Conservation (phyloP, 331 rosid species). For the Spiraea crenata region DNA sequence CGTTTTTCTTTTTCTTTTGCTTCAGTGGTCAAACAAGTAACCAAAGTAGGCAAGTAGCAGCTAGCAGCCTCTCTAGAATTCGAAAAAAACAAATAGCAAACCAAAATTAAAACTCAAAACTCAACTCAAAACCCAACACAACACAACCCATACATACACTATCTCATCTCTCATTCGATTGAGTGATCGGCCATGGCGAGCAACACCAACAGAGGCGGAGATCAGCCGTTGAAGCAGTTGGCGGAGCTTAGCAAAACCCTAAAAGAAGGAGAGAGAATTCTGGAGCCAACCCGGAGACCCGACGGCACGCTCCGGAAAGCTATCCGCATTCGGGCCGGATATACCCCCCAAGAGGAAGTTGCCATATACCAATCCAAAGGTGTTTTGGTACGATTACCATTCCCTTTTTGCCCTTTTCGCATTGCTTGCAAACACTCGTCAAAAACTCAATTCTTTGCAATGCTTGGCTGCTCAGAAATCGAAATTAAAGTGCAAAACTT, state of each 20-base stretch:
- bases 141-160: neutral
- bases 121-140: neutral
- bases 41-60: too few relatives aligned
- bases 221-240: constrained; percentile 27
- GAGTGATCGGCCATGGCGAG: constrained; percentile 36
- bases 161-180: neutral
- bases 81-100: too few relatives aligned
- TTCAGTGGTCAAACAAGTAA: too few relatives aligned
- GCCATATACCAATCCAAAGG: constrained; percentile 82
- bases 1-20: too few relatives aligned
- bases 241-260: constrained; percentile 57
- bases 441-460: neutral
- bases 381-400: constrained; percentile 45
- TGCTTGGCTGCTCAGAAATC: constrained; percentile 21
- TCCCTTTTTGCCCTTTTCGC: neutral
- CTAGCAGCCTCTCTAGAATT: too few relatives aligned
- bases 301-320: constrained; percentile 87
- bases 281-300: constrained; percentile 80
- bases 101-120: too few relatives aligned
- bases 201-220: constrained; percentile 35
- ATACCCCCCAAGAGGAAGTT: constrained; percentile 86
- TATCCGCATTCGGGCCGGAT: constrained; percentile 82
- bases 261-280: constrained; percentile 81
- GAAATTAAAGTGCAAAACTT: neutral
- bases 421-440: neutral